Base-by-base conservation (phyloP, 2,329 filamentous ascomycete species). In the Alternaria infectoria region DNA sequence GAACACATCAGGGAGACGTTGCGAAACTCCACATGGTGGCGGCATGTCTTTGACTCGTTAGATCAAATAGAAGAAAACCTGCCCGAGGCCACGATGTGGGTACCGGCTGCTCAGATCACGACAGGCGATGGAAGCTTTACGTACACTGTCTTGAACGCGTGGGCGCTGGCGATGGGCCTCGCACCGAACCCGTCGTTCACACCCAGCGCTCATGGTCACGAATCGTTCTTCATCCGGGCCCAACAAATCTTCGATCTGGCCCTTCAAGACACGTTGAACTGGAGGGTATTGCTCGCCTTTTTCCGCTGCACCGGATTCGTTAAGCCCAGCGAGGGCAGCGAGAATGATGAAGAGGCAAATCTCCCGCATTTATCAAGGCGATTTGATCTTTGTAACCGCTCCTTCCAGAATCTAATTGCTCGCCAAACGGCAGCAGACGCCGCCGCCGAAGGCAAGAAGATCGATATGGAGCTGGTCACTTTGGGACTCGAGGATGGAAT, bases 131-230 rank as follows among this genome's bases (percentile, higher is more conserved):
- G 44, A 12, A 61, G 57, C 21, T 51, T 47, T 15, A 43, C 44
- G 11, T 67, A 54, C 17, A 57, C 57, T 1, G 54, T 72, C 7
- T n/a, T 71, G 25, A 71, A 65, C 26, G 71, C 63, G 2, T 74
- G 69, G 69, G 55, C 66, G 9, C 30, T 72, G 10, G 69, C 66
- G 4, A 56, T 74, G 66, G 69, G 67, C 3, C 55, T 72, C 6
- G 49, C 51, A 17, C 45, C 55, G 1, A 61, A 69, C 10, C 26
- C 59, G 5, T 21, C 30, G 7, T 71, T 69, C 25, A 44, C 28
- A 19, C 25, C 51, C 13, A 49, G 9, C 19, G 10, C 15, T 11
- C 26, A 52, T 17, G 32, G 12, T 19, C 9, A 61, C 17, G 55
- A 52, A 12, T 54, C 36, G 8, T 65, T 65, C 15, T 62, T 64